Base-by-base conservation (phyloP, 2,329 filamentous ascomycete genomes). In the Sodiomyces alkalinus region DNA sequence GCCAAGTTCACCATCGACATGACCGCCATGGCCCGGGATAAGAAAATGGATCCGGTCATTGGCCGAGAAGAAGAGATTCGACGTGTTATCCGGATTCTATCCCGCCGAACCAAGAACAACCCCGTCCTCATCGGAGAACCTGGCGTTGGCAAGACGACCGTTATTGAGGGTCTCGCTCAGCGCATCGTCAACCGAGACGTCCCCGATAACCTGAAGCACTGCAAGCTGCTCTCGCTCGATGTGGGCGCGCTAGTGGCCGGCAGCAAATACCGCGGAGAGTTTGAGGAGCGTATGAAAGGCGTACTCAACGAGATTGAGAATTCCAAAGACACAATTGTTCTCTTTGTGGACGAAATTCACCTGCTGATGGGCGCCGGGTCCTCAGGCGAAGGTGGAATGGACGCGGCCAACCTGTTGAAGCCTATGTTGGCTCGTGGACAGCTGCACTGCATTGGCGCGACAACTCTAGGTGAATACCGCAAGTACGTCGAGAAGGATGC, bases 401-500 rank as follows among this genome's bases (percentile, higher is more conserved):
- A 98, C 49, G 90, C 90, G 27, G 90, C 90, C 45, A 98, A 98
- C 52, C 61, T 98, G 44, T 68, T 98, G 38, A 98, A 98, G 62
- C 90, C 90, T 33, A 96, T 96, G 87, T 71, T 98, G 41, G 90
- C 90, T 35, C 77, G 90, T 48, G 90, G 90, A 30, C 87, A 96
- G 52, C 65, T 98, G 34, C 90, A 98, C 64, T 98, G 90, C 48
- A 96, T 98, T 38, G 90, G 90, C 53, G 90, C 90, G 5, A 98
- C 90, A 2, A 98, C 90, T 2, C 68, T 98, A 33, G 74, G 75
- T 36, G 90, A 98, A 52, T 98, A 98, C 57, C 74, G 90, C 47
- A 98, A 98, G 55, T 96, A 98, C 56, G 93, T 98, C 38, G 90
- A 98, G 54, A 98, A 98, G 58, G 90, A 98, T 45, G 80, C 83